Evolutionary conservation across 2,329 filamentous ascomycete species (phyloP).

Genomic region (Beauveria scarabaeidicola): DNA sequence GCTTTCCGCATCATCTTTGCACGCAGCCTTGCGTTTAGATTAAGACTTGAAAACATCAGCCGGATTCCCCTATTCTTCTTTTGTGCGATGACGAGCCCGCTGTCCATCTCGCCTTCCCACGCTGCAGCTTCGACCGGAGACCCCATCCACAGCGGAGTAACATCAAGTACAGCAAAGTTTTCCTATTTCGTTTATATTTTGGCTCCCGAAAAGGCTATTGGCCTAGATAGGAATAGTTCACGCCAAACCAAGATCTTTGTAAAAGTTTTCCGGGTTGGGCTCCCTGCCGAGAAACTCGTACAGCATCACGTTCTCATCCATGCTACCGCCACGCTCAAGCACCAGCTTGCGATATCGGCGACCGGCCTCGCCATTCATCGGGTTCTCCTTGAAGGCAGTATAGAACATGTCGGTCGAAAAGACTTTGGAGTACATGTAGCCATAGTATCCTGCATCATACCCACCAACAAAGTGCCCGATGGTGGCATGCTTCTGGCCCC

Average conservation of each 20-base stretch:
- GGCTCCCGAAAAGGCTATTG: not conserved
- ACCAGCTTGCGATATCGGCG: conserved; percentile 71
- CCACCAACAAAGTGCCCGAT: conserved; percentile 79
- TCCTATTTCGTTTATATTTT: not conserved
- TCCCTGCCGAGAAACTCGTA: conserved; percentile 70
- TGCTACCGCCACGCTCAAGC: conserved; percentile 66
- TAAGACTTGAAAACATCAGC: too few species aligned
- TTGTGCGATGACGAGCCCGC: too few species aligned
- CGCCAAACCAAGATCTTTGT: conserved; percentile 58
- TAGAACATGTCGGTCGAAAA: conserved; percentile 86
- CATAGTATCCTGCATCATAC: conserved; percentile 80
- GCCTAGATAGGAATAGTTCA: not conserved
- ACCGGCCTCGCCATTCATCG: conserved; percentile 68
- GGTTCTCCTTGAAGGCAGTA: conserved; percentile 66
- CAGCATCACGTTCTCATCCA: conserved; percentile 73
- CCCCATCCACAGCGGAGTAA: not conserved
- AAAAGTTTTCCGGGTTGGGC: conserved; percentile 72
- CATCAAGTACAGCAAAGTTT: not conserved
- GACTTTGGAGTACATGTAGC: conserved; percentile 65
- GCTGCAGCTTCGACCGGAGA: not conserved
- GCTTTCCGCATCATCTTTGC: too few species aligned
- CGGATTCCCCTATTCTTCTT: too few species aligned
- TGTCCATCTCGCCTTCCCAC: too few species aligned
- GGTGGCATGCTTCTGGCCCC: conserved; percentile 71
- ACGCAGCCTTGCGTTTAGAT: too few species aligned